Percentiles rank a stretch among this genome's conserved stretches.
Conservation (phyloP, 148 eudicot species). For the Chenopodium quinoa region DNA sequence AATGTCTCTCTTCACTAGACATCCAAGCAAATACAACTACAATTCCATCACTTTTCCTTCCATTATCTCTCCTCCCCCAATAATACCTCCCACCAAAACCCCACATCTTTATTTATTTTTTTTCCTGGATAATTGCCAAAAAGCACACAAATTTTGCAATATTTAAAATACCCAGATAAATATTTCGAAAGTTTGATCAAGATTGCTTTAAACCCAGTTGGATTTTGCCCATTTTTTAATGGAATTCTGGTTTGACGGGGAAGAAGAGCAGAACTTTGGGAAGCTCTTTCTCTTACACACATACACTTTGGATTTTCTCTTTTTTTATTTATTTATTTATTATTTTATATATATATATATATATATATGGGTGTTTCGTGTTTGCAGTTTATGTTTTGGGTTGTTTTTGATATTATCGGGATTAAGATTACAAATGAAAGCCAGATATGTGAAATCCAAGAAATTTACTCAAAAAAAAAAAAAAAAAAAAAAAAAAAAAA, state of each 20-base stretch:
- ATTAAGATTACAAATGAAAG: not conserved
- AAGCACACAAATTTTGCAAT: not conserved
- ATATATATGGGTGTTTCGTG: not conserved
- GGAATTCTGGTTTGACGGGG: conserved; percentile 6
- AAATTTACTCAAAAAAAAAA: not conserved
- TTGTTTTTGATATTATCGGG: not conserved
- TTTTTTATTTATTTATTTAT: not conserved
- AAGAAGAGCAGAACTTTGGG: not conserved
- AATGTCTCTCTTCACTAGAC: conserved; percentile 79
- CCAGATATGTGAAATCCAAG: not conserved
- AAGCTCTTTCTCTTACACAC: conserved; percentile 5
- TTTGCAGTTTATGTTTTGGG: not conserved
- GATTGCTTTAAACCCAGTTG: not conserved
- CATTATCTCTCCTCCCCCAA: conserved; percentile 71
- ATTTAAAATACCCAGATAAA: not conserved
- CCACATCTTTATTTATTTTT: conserved; percentile 53
- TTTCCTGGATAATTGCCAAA: not conserved
- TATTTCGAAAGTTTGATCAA: not conserved
- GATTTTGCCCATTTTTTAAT: not conserved
- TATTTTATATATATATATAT: not conserved
- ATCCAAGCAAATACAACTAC: conserved; percentile 90
- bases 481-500: not conserved
- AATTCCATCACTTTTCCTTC: conserved; percentile 43
- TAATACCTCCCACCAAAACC: conserved; percentile 84
- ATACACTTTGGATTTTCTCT: not conserved